These are phyloP conservation scores for Rhinocladiella similis DNA, from an alignment of 2,329 filamentous ascomycete species.

Conservation along the genomic window DNA sequence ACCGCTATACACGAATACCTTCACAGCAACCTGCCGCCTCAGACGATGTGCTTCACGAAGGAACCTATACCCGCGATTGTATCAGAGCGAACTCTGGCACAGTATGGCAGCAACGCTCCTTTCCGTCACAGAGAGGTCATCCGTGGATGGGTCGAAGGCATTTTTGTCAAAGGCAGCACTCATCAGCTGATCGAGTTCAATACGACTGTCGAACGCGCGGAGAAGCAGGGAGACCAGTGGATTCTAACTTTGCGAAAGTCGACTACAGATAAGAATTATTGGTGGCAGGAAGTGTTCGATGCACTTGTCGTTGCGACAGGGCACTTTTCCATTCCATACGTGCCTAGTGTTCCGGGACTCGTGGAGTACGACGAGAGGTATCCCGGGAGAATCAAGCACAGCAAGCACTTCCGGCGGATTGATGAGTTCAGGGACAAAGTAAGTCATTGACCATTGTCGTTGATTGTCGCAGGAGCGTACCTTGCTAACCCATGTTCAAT, in stretches of 20 bases:
- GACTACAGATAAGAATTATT: conserved; percentile 30
- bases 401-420: conserved; percentile 41
- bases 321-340: conserved; percentile 43
- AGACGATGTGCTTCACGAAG: conserved; percentile 62
- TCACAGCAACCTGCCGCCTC: conserved; percentile 64
- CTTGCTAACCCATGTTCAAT: too few relatives aligned
- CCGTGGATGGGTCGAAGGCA: conserved; percentile 10
- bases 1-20: conserved; percentile 63
- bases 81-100: conserved; percentile 42
- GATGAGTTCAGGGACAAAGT: conserved; percentile 41
- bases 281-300: conserved; percentile 44
- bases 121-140: conserved; percentile 56
- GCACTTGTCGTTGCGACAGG: conserved; percentile 45
- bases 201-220: conserved; percentile 35
- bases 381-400: conserved; percentile 43
- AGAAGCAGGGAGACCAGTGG: conserved; percentile 35
- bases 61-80: conserved; percentile 53
- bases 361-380: conserved; percentile 39
- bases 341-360: conserved; percentile 46
- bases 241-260: conserved; percentile 31
- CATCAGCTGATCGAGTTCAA: conserved; percentile 27
- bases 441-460: background rate
- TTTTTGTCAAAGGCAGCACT: conserved; percentile 3
- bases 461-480: background rate
- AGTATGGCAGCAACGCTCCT: conserved; percentile 59